Evolutionary conservation across 495 filamentous ascomycete species (phyloP), one percentile per base, ranked within the genome.

Genomic region (Penicillium argentinense): DNA sequence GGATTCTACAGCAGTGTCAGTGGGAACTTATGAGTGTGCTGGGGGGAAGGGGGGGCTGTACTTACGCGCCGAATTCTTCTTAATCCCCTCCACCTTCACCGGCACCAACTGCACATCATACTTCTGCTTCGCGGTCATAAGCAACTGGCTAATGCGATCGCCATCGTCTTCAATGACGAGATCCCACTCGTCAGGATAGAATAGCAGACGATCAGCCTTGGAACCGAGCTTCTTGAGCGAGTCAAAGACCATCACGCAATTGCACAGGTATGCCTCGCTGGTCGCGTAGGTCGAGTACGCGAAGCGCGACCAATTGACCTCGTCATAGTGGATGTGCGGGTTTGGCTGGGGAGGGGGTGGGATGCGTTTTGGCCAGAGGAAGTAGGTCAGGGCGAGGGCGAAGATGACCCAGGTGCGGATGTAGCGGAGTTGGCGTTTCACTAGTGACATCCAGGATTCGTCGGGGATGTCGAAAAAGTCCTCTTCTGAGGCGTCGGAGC

Each of bases 221-320:
- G 78, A 84, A 9, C 77, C 82, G 0, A 84, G 63, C 21, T 76
- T 71, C 18, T 81, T 55, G 38, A 90, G 51, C 13, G 76, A 69
- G 53, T 86, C 84, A 49, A 91, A 83, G 5, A 90, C 70, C 85
- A 91, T 86, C 41, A 91, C 60, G 2, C 81, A 80, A 57, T 89
- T 89, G 67, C 87, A 91, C 3, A 91, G 75, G 60, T 88, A 86
- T 3, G 78, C 70, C 42, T 72, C 74, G 29, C 76, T 77, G 11
- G 85, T 87, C 14, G 84, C 87, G 67, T 89, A 91, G 60, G 83
- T 81, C 8, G 75, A 77, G 54, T 89, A 89, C 21, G 86, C 87
- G 50, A 74, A 86, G 23, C 69, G 72, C 14, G 78, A 76, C 82
- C 82, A 87, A 45, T 86, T 71, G 7, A 75, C 65, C 34, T 51